phyloP scores from a whole-genome alignment of 345 rosid genomes.

The Euclidium syriacum region DNA sequence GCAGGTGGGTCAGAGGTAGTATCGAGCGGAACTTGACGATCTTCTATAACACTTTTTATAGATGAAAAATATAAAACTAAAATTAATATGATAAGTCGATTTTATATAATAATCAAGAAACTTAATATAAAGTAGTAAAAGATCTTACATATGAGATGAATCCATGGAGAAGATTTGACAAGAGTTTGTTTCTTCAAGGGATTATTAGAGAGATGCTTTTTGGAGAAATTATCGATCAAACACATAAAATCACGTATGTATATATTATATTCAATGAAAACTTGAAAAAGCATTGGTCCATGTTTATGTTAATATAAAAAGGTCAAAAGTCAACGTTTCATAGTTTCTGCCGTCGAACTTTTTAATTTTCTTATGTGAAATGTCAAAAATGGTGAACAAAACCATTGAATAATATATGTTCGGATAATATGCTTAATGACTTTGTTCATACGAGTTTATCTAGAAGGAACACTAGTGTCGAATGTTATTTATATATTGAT shows the following conservation, averaged over 20 bases:
- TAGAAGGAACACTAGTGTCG: no score
- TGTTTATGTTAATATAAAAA: no score
- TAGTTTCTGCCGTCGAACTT: no score
- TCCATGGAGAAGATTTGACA: constrained; percentile 13
- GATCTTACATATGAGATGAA: constrained; percentile 17
- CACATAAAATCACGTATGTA: not conserved
- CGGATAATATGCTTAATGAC: no score
- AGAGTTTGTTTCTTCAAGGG: not conserved
- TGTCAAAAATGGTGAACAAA: no score
- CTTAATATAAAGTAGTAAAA: not conserved
- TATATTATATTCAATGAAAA: not conserved
- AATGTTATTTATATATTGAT: no score
- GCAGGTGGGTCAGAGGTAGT: constrained; percentile 61
- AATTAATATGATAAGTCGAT: not conserved
- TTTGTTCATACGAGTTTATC: no score
- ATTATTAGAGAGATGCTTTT: not conserved
- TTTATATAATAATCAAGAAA: not conserved
- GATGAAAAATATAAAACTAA: not conserved
- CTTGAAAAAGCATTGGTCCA: not conserved
- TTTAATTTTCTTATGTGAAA: no score
- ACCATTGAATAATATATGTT: no score
- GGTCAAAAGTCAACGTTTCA: no score
- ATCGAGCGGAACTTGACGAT: constrained; percentile 41
- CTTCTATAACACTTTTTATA: constrained; percentile 35
- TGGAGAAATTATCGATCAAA: not conserved